Base-by-base conservation (phyloP, 352 stramenopile genomes). In the Elongisporangium anandrum region DNA sequence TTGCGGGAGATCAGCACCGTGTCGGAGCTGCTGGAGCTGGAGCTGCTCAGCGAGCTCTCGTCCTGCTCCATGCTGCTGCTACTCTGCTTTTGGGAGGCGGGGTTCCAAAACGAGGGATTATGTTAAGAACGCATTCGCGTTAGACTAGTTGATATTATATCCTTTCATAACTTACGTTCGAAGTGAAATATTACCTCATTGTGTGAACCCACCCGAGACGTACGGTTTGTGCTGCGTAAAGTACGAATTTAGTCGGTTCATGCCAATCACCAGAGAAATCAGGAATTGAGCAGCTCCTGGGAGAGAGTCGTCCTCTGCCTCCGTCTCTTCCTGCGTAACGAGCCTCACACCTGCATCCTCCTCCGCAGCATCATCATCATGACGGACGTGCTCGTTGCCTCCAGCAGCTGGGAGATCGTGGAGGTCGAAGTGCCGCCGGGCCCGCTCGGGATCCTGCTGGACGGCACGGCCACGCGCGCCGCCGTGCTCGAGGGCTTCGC, bases 1-100 rank as follows among this genome's bases (percentile, higher is more conserved):
- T 76, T 77, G 56, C 89, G 73, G 52, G 80, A 79, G 54, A 92
- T 88, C 10, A 92, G 72, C 64, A 92, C 82, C 24, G 76, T 85
- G 70, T 92, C 75, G 34, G 77, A 87, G 64, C 81, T 87, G 51
- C 67, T 79, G 29, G 78, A 87, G 57, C 76, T 86, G 20, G 72
- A 81, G 59, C 77, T 79, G 62, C 72, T 82, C 64, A 81, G 76
- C 16, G 70, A 81, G 59, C 73, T 81, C 57, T 64, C 66, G 48
- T 75, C 69, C 52, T 41, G 29, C 29, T 41, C 29, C 29, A 41
- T 41, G 29, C 29, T 41, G 29, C 29, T 41, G 29, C 29, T 41
- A 8, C 29, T 41, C 24, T 34, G 24, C 24, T 41, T 41, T 41
- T 41, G 29, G 29, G 5, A 15, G 6, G 7, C 7, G 29, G 5